Percentiles rank a stretch among this genome's conserved stretches.
These are phyloP conservation scores for Cicer yamashitae DNA, from an alignment of 306 rosid species.

Conservation along the genomic window DNA sequence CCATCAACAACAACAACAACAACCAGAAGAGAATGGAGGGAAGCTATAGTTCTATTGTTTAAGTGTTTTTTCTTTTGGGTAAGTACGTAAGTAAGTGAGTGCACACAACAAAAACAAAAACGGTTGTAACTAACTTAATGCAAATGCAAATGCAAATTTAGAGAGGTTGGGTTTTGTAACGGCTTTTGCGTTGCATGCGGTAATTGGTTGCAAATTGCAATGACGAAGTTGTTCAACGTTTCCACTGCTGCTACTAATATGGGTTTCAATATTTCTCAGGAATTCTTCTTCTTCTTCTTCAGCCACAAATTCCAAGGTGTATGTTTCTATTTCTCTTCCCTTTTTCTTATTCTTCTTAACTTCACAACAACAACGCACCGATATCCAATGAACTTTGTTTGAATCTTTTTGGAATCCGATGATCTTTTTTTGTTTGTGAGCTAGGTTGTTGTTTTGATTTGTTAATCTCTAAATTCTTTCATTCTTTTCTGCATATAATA, in stretches of 20 bases:
- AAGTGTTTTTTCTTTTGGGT: slow-evolving; percentile 69
- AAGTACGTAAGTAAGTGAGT: slow-evolving; percentile 20
- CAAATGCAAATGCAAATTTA: slow-evolving; percentile 33
- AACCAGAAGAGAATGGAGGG: slow-evolving; percentile 36
- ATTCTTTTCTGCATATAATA: slow-evolving; percentile 62
- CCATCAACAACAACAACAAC: background rate
- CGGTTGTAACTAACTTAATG: background rate
- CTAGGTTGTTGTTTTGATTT: slow-evolving; percentile 46
- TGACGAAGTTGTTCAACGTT: slow-evolving; percentile 61
- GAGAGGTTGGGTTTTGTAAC: too few relatives aligned
- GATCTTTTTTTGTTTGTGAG: slow-evolving; percentile 63
- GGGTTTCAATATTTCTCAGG: slow-evolving; percentile 65
- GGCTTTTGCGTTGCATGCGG: too few relatives aligned
- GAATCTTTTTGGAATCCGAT: slow-evolving; percentile 93
- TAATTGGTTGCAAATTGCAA: slow-evolving; percentile 38
- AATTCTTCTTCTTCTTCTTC: slow-evolving; percentile 48
- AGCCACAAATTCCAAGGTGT: slow-evolving; percentile 60
- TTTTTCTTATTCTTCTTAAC: slow-evolving; percentile 43
- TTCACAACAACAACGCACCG: slow-evolving; percentile 37
- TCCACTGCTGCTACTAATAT: slow-evolving; percentile 60
- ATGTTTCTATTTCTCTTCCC: slow-evolving; percentile 67
- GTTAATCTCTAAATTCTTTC: slow-evolving; percentile 67
- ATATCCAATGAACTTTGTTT: slow-evolving; percentile 63
- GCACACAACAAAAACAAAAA: background rate
- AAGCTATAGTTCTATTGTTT: slow-evolving; percentile 12